phyloP scores from a whole-genome alignment of 2,329 filamentous ascomycete genomes.

The Sporothrix schenckii region DNA sequence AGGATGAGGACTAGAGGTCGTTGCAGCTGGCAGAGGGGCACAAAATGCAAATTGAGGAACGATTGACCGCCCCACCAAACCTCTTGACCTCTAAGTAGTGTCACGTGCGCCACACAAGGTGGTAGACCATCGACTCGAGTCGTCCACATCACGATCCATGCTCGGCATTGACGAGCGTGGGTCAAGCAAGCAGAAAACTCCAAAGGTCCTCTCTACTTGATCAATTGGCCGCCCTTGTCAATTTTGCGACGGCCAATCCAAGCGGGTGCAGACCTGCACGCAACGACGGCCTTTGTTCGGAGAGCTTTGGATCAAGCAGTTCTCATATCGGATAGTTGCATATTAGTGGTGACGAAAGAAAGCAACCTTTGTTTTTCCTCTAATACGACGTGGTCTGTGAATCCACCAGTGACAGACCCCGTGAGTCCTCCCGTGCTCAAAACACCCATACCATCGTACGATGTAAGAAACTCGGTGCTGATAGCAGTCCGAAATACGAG shows the following conservation, averaged over 20 bases:
- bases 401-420: no score
- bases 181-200: not conserved
- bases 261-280: not conserved
- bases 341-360: not conserved
- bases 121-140: not conserved
- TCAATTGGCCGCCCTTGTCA: not conserved
- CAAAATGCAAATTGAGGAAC: not conserved
- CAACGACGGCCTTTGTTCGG: conserved; percentile 6
- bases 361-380: not conserved
- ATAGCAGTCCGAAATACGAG: no score
- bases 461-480: no score
- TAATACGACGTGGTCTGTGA: no score
- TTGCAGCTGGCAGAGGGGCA: conserved; percentile 2
- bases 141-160: conserved; percentile 2
- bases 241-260: not conserved
- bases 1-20: not conserved
- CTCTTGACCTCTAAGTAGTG: not conserved
- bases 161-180: not conserved
- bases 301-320: not conserved
- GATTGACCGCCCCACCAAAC: not conserved
- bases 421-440: no score
- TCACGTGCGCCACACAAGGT: not conserved
- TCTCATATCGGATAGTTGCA: not conserved
- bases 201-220: not conserved
- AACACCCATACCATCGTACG: no score